Conservation (phyloP, 345 rosid species). For the Raphanus raphanistrum region DNA sequence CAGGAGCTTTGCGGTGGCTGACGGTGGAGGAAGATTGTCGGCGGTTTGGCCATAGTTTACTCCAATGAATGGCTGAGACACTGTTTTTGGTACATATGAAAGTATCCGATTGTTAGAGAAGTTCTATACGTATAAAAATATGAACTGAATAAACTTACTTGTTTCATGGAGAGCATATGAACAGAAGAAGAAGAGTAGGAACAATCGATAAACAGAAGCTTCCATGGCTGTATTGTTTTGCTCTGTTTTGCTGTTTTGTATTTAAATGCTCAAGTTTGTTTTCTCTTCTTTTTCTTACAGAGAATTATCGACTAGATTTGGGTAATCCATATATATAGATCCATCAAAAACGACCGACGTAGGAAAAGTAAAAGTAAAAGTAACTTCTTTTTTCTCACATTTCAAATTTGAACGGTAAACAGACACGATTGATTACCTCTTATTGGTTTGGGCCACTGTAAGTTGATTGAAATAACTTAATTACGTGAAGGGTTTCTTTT, state of each 20-base stretch:
- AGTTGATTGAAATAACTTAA: background rate
- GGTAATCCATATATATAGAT: conserved; percentile 23
- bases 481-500: background rate
- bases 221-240: conserved; percentile 41
- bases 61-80: conserved; percentile 72
- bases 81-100: conserved; percentile 43
- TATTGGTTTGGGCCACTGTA: conserved; percentile 3
- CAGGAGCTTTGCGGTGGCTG: conserved; percentile 71
- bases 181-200: conserved; percentile 44
- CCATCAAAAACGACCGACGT: conserved; percentile 10
- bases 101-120: background rate
- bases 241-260: conserved; percentile 12
- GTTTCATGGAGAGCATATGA: conserved; percentile 29
- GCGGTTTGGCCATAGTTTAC: conserved; percentile 84
- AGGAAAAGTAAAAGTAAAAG: conserved; percentile 19
- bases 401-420: background rate
- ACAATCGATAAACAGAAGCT: conserved; percentile 29
- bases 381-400: background rate
- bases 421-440: background rate
- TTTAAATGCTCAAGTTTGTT: conserved; percentile 8
- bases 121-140: background rate
- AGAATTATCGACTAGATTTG: background rate
- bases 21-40: conserved; percentile 76
- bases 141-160: conserved; percentile 48
- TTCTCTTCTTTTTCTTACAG: background rate